phyloP scores from a whole-genome alignment of 2,329 filamentous ascomycete species.

The Hypomyces rosellus region DNA sequence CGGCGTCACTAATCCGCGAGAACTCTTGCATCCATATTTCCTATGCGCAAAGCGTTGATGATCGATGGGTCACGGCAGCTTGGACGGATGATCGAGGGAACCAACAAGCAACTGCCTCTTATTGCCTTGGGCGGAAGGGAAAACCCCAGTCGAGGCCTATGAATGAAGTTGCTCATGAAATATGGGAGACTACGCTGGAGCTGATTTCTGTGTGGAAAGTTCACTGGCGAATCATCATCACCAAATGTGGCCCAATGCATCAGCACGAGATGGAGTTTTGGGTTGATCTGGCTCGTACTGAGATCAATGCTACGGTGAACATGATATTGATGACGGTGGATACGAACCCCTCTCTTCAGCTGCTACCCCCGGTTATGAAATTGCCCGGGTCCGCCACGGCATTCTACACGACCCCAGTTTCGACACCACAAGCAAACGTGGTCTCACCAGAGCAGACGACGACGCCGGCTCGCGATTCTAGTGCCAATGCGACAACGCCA shows the following conservation, averaged over 20 bases:
- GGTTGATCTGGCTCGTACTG: constrained; percentile 46
- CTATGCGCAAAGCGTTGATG: constrained; percentile 69
- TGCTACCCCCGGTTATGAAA: constrained; percentile 50
- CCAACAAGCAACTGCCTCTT: constrained; percentile 66
- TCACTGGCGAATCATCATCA: constrained; percentile 71
- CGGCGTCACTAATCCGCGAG: constrained; percentile 67
- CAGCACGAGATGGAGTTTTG: constrained; percentile 57
- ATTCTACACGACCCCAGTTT: constrained; percentile 58
- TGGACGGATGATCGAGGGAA: constrained; percentile 76
- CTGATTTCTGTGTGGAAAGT: constrained; percentile 64
- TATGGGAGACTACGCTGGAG: constrained; percentile 73
- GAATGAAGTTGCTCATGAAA: constrained; percentile 61
- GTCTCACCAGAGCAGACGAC: constrained; percentile 56
- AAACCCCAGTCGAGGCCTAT: constrained; percentile 47
- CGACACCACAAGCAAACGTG: constrained; percentile 56
- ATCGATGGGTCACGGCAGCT: constrained; percentile 70
- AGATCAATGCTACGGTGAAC: constrained; percentile 44
- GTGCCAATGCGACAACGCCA: constrained; percentile 38
- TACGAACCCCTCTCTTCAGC: constrained; percentile 56
- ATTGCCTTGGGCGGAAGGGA: constrained; percentile 60
- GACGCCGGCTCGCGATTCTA: constrained; percentile 38
- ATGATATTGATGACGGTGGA: constrained; percentile 60
- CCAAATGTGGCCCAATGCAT: constrained; percentile 64
- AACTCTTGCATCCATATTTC: constrained; percentile 76
- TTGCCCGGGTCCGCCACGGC: constrained; percentile 39